Base-by-base conservation (phyloP, 192 early-diverging fungal species). In the Haplosporangium gracile region DNA sequence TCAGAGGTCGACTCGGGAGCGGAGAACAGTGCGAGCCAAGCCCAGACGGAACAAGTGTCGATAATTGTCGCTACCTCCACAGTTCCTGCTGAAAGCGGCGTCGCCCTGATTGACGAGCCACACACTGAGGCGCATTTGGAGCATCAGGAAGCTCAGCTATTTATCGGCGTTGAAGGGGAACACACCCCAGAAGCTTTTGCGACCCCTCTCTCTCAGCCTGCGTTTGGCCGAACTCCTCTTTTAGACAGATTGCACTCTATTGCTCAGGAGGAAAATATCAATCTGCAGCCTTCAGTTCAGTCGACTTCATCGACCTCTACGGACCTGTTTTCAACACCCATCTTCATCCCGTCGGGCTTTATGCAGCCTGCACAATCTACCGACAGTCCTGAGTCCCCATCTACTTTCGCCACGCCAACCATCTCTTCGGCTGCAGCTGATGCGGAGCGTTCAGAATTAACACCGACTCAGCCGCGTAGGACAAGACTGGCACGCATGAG, bases 401-500 rank as follows among this genome's bases (percentile, higher is more conserved):
- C n/a, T 6, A 26, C n/a, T 2, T 29, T 26, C 6, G 3, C 60
- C 26, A 24, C n/a, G 29, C 26, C 60, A 32, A 16, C 10, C 0
- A 10, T 11, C 29, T 65, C 60, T 32, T 65, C 60, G 15, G 13
- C 11, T 65, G 24, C 57, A 26, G n/a, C 57, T 24, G n/a, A 24
- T 0, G 9, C 9, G 24, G 57, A 65, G 26, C 60, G 11, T 65
- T 65, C 75, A 15, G 63, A 38, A 11, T 47, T 77, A 0, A 75
- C 76, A 9, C 34, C 39, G 24, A 45, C 63, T 1, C 53, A 55
- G 24, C 81, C 81, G 1, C 76, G 82, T 2, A 74, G n/a, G 49
- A 29, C 82, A 24, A 77, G 82, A 32, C 13, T 78, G 4, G 32
- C 75, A n/a, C 65, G 82, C 40, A 63, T 39, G 18, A 53, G 76